Conservation (phyloP, 306 rosid species). For the Glycyrrhiza uralensis region DNA sequence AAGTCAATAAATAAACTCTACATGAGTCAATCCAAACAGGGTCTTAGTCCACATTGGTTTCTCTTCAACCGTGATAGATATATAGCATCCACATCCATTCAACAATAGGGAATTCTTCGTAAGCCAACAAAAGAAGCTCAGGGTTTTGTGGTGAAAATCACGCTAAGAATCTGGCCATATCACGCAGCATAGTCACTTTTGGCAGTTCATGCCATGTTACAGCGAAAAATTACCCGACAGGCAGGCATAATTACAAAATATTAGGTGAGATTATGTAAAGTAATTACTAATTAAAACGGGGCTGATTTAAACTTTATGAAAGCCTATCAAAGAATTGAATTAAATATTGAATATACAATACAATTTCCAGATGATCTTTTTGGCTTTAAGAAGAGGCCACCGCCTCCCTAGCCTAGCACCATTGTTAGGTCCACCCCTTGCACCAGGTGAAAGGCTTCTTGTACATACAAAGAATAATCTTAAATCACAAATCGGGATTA, state of each 20-base stretch:
- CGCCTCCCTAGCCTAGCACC: background rate
- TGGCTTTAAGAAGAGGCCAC: constrained; percentile 7
- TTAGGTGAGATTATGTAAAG: constrained; percentile 26
- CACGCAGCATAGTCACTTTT: constrained; percentile 10
- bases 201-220: constrained; percentile 12
- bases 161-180: background rate
- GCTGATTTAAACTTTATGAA: background rate
- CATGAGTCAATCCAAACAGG: too few relatives aligned
- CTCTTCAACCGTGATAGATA: too few relatives aligned
- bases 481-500: background rate
- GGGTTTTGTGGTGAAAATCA: background rate
- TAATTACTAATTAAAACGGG: background rate
- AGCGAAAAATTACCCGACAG: background rate
- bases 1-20: too few relatives aligned
- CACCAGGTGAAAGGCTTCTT: constrained; percentile 8
- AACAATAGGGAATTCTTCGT: background rate
- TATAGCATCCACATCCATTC: background rate
- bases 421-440: background rate
- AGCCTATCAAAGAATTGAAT: background rate
- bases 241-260: constrained; percentile 14
- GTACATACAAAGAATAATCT: background rate
- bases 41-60: too few relatives aligned
- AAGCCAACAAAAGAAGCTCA: background rate
- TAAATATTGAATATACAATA: background rate
- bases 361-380: background rate